Percentiles rank a stretch among this genome's conserved stretches.
Conservation (phyloP, 2,329 filamentous ascomycete genomes). For the Neopestalotiopsis rosae region DNA sequence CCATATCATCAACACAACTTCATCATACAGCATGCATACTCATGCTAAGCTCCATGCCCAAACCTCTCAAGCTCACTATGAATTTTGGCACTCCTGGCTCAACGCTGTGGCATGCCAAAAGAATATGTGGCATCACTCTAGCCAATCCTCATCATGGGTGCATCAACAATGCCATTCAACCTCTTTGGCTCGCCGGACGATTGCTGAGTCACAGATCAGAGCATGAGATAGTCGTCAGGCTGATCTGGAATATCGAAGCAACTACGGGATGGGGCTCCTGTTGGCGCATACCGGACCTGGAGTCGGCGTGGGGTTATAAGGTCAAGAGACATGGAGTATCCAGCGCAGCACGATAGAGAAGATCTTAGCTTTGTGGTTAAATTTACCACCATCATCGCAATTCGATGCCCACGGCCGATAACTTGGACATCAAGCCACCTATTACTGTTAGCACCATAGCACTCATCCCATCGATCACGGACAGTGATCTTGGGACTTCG, state of each 20-base stretch:
- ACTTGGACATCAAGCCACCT: too few species aligned
- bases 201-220: conserved; percentile 56
- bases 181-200: conserved; percentile 60
- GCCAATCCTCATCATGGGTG: conserved; percentile 61
- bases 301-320: conserved; percentile 46
- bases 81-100: conserved; percentile 39
- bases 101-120: conserved; percentile 59
- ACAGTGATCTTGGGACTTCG: too few species aligned
- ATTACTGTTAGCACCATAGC: too few species aligned
- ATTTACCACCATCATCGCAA: too few species aligned
- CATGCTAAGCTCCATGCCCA: conserved; percentile 51
- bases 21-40: conserved; percentile 62
- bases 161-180: conserved; percentile 63
- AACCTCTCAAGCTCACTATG: conserved; percentile 22
- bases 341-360: background rate
- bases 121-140: conserved; percentile 60
- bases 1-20: conserved; percentile 62
- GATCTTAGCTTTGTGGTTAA: too few species aligned
- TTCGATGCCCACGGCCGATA: too few species aligned
- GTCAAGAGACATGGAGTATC: conserved; percentile 22
- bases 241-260: conserved; percentile 55
- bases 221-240: conserved; percentile 43
- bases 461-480: too few species aligned
- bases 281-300: conserved; percentile 59
- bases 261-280: conserved; percentile 58